These are phyloP conservation scores for Lithospermum erythrorhizon DNA, from an alignment of 257 asterid species.

Conservation along the genomic window DNA sequence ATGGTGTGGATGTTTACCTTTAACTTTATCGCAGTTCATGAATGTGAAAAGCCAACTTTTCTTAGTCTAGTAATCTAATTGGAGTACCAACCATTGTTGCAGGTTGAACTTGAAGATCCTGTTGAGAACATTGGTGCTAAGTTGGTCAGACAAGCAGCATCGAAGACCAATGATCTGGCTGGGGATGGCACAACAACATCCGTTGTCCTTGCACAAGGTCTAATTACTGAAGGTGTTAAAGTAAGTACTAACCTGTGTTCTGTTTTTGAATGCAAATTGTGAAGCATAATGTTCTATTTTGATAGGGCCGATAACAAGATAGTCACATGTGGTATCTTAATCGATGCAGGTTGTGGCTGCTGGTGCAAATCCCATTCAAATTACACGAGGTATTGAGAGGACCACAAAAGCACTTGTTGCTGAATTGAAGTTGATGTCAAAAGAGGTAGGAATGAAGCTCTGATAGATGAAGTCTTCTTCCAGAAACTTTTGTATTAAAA, in stretches of 20 bases:
- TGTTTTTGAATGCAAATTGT: slow-evolving; percentile 1
- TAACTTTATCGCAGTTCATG: neutral
- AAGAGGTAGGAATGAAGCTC: slow-evolving; percentile 44
- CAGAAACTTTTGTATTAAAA: neutral
- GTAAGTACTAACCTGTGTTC: slow-evolving; percentile 17
- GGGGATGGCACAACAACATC: slow-evolving; percentile 99
- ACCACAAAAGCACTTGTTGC: slow-evolving; percentile 88
- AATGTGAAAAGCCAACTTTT: neutral
- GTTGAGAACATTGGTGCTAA: slow-evolving; percentile 97
- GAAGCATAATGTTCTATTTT: neutral
- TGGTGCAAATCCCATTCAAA: slow-evolving; percentile 90
- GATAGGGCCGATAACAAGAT: neutral
- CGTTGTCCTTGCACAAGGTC: slow-evolving; percentile 97
- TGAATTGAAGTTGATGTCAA: slow-evolving; percentile 72
- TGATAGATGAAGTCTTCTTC: neutral
- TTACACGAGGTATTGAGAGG: slow-evolving; percentile 92
- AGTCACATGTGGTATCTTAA: neutral
- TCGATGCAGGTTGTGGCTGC: slow-evolving; percentile 80
- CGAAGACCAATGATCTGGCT: slow-evolving; percentile 95
- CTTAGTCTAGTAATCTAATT: no score
- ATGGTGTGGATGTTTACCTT: neutral
- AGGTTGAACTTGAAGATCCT: slow-evolving; percentile 97
- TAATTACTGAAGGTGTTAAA: slow-evolving; percentile 96
- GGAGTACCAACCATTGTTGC: neutral
- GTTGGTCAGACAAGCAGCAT: slow-evolving; percentile 94